Conservation (phyloP, 202 grass and related monocot genomes). For the Dendrocalamus latiflorus region DNA sequence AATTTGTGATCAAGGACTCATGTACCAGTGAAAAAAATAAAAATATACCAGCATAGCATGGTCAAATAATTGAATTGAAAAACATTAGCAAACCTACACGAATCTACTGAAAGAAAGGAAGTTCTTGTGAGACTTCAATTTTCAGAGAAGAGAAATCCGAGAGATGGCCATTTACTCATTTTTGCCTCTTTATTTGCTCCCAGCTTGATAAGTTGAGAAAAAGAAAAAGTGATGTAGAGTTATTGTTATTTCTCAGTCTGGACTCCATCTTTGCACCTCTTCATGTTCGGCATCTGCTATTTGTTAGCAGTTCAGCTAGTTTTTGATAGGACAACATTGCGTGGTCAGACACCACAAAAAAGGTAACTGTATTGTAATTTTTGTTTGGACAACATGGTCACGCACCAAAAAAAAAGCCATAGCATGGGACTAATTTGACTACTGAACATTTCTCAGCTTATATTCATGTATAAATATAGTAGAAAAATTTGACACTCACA, state of each 20-base stretch:
- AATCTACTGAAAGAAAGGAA: not conserved
- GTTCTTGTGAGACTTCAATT: not conserved
- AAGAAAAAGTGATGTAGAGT: not conserved
- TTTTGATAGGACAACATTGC: not conserved
- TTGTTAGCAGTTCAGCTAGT: constrained; percentile 6
- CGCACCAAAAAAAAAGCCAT: not conserved
- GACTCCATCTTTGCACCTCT: not conserved
- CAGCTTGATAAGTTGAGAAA: not conserved
- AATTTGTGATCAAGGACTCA: not conserved
- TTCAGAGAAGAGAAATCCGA: not conserved
- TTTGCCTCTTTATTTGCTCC: not conserved
- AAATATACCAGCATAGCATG: not conserved
- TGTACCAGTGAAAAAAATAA: not conserved
- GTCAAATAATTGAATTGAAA: not conserved
- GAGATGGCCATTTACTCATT: not conserved
- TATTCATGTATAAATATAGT: not conserved
- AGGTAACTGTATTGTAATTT: not conserved
- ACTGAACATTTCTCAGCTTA: constrained; percentile 20
- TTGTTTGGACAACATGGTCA: not conserved
- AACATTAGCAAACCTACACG: not conserved
- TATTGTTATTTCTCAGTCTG: constrained; percentile 12
- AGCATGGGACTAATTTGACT: not conserved
- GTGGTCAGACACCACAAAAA: not conserved
- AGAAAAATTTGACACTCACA: not conserved
- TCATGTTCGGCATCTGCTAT: not conserved